Percentiles rank a stretch among this genome's conserved stretches.
Conservation (phyloP, 345 rosid genomes). For the Camelina hispida region DNA sequence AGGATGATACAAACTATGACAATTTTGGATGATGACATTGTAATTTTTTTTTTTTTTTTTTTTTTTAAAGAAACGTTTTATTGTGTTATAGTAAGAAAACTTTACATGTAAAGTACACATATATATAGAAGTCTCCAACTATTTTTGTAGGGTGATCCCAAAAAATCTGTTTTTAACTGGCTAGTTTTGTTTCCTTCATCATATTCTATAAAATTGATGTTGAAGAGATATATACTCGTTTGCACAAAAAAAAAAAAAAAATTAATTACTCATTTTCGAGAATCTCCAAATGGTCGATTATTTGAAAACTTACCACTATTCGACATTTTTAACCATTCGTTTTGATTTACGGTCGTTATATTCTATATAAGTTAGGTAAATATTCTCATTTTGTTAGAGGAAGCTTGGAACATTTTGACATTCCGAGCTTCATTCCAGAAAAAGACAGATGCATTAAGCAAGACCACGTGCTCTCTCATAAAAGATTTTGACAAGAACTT, state of each 20-base stretch:
- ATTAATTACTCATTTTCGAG: not conserved
- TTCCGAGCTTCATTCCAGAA: too few species aligned
- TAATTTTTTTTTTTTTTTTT: not conserved
- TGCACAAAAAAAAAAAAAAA: too few species aligned
- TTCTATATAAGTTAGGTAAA: not conserved
- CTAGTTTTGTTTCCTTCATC: not conserved
- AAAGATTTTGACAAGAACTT: too few species aligned
- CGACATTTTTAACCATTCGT: too few species aligned
- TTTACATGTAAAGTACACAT: not conserved
- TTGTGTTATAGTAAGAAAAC: not conserved
- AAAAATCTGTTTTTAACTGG: not conserved
- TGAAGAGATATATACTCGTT: not conserved
- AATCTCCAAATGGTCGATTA: not conserved
- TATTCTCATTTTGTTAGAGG: too few species aligned
- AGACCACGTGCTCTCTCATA: too few species aligned
- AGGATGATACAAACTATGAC: slow-evolving; percentile 1
- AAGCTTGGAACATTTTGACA: too few species aligned
- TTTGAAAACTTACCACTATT: not conserved
- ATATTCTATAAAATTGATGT: not conserved
- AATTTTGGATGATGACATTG: slow-evolving; percentile 6
- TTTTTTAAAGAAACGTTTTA: not conserved
- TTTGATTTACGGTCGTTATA: not conserved
- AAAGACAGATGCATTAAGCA: too few species aligned
- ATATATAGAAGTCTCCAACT: not conserved
- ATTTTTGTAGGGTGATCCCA: not conserved